Evolutionary conservation across 768 basidiomycete species (phyloP).

Genomic region (Mycena pura): DNA sequence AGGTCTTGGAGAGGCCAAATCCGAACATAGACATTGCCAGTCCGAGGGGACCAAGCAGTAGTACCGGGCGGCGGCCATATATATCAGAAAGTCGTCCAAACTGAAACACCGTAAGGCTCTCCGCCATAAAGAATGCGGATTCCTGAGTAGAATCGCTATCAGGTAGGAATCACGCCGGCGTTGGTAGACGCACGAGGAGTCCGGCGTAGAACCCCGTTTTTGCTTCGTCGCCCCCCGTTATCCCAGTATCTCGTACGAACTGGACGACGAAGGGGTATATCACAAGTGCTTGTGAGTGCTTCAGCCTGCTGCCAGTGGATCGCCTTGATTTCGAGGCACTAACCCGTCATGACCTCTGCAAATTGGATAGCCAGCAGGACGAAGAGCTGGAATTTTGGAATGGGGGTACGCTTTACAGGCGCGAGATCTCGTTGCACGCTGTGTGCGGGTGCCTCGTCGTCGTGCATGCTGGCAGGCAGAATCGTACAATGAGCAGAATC

Average conservation of each 20-base stretch:
- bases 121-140: conserved; percentile 31
- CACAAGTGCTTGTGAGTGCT: conserved; percentile 7
- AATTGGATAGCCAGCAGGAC: neutral
- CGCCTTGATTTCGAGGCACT: neutral
- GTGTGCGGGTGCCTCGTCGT: too few relatives aligned
- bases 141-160: conserved; percentile 16
- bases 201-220: conserved; percentile 34
- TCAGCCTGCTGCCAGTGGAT: neutral
- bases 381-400: conserved; percentile 9
- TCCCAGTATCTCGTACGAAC: conserved; percentile 29
- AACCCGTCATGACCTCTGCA: neutral
- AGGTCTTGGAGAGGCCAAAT: conserved; percentile 33
- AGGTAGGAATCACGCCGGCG: too few relatives aligned
- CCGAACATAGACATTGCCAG: conserved; percentile 26
- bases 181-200: conserved; percentile 29
- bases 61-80: conserved; percentile 33
- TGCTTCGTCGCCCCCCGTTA: conserved; percentile 29
- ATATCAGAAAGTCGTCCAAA: conserved; percentile 35
- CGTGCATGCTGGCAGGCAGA: too few relatives aligned
- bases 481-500: too few relatives aligned
- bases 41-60: conserved; percentile 31
- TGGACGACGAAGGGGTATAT: conserved; percentile 34
- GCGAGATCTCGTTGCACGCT: too few relatives aligned
- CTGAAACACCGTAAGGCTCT: conserved; percentile 29
- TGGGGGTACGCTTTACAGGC: too few relatives aligned